Conservation (phyloP, 2,329 filamentous ascomycete genomes). For the Calcarisporium arbuscula region DNA sequence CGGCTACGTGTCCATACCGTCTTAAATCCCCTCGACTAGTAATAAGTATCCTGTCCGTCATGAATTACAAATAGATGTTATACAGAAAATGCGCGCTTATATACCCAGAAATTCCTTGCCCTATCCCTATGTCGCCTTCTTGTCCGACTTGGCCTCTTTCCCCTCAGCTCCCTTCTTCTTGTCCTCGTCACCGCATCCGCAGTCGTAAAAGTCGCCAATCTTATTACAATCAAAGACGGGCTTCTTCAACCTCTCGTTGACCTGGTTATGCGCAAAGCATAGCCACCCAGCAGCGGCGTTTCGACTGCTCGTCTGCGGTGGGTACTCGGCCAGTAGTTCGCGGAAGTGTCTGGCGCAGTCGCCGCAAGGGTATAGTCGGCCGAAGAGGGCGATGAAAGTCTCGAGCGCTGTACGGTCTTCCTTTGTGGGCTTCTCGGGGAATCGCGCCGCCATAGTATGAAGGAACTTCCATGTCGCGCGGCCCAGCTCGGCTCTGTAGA, state of each 20-base stretch:
- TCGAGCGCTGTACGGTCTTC: constrained; percentile 58
- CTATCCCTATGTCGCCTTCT: constrained; percentile 13
- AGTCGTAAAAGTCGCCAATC: constrained; percentile 67
- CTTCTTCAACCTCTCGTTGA: constrained; percentile 59
- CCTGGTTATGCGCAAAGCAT: constrained; percentile 61
- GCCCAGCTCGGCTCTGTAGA: constrained; percentile 53
- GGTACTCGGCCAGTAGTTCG: constrained; percentile 52
- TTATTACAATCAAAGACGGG: constrained; percentile 58
- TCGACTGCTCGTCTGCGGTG: constrained; percentile 58
- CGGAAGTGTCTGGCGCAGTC: constrained; percentile 65
- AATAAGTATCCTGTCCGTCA: no score
- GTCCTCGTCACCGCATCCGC: constrained; percentile 61
- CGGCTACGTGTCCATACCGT: no score
- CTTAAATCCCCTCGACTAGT: no score
- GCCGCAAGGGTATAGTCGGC: constrained; percentile 63
- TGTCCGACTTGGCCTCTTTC: constrained; percentile 19
- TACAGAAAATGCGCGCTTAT: no score
- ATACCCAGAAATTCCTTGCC: no score
- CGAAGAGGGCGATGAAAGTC: constrained; percentile 60
- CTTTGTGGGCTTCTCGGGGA: constrained; percentile 57
- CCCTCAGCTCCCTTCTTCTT: constrained; percentile 31
- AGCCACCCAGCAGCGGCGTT: constrained; percentile 62
- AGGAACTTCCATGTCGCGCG: constrained; percentile 64
- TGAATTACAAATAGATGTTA: no score
- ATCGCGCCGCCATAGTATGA: constrained; percentile 65